These are phyloP conservation scores for Ogataea pini DNA, from an alignment of 805 yeast genomes.

Conservation along the genomic window DNA sequence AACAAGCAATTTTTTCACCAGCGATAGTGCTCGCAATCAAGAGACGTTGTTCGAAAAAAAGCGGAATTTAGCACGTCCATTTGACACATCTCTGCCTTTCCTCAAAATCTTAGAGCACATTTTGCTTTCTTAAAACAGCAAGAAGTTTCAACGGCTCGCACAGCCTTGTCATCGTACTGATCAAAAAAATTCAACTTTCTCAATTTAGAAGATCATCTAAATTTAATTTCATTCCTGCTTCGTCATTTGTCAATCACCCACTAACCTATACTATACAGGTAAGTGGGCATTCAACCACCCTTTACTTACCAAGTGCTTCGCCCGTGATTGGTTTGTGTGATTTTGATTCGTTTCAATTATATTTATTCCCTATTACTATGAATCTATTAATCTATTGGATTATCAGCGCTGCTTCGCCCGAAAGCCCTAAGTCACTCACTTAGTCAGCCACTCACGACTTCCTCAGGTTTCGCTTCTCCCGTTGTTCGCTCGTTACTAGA, in stretches of 20 bases:
- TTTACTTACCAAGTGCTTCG: too few relatives aligned
- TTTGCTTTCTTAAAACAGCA: background rate
- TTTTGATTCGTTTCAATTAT: too few relatives aligned
- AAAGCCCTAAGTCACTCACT: too few relatives aligned
- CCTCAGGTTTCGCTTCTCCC: too few relatives aligned
- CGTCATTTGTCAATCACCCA: too few relatives aligned
- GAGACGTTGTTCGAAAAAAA: background rate
- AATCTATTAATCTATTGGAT: conserved; percentile 5
- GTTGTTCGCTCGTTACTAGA: conserved; percentile 18
- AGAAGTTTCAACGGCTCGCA: conserved; percentile 6
- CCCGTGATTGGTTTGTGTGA: background rate
- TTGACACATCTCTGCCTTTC: conserved; percentile 1
- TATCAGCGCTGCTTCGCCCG: background rate
- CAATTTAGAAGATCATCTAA: too few relatives aligned
- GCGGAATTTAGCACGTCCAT: conserved; percentile 2
- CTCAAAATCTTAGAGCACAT: too few relatives aligned
- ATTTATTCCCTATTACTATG: background rate
- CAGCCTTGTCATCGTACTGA: too few relatives aligned
- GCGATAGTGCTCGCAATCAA: background rate
- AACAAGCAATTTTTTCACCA: conserved; percentile 4
- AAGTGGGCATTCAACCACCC: too few relatives aligned
- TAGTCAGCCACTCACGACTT: background rate
- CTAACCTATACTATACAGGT: too few relatives aligned
- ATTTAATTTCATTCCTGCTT: too few relatives aligned
- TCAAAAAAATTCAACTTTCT: too few relatives aligned